Evolutionary conservation across 768 basidiomycete species (phyloP).

Genomic region (Agrocybe pediades): DNA sequence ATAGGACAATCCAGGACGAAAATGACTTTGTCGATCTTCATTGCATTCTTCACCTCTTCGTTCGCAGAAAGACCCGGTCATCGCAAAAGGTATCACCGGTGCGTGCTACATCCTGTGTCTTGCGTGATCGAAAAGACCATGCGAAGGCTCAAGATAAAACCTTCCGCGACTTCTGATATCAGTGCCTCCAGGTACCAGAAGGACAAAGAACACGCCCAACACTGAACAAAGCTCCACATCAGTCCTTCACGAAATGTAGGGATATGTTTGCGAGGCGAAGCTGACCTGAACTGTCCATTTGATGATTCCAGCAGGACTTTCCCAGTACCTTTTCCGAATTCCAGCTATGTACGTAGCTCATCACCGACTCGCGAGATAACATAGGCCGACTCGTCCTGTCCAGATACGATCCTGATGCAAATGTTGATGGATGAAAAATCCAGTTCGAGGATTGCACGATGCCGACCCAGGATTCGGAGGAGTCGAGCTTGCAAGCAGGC

Average conservation of each 20-base stretch:
- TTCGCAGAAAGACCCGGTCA: neutral
- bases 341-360: neutral
- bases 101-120: neutral
- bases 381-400: neutral
- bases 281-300: constrained; percentile 7
- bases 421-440: too few species aligned
- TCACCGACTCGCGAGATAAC: constrained; percentile 1
- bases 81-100: neutral
- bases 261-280: constrained; percentile 8
- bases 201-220: constrained; percentile 10
- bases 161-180: constrained; percentile 2
- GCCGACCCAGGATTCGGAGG: constrained; percentile 7
- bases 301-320: neutral
- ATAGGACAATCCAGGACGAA: too few species aligned
- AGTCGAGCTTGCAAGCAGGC: constrained; percentile 2
- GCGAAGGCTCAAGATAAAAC: constrained; percentile 7
- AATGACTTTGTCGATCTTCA: too few species aligned
- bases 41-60: too few species aligned
- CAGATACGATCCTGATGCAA: too few species aligned
- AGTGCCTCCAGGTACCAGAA: constrained; percentile 14
- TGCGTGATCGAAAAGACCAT: constrained; percentile 3
- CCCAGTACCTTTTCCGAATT: constrained; percentile 2
- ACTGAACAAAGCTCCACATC: constrained; percentile 11
- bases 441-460: constrained; percentile 9
- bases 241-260: too few species aligned